phyloP scores from a whole-genome alignment of 805 yeast species.

The Kodamaea leandrae region DNA sequence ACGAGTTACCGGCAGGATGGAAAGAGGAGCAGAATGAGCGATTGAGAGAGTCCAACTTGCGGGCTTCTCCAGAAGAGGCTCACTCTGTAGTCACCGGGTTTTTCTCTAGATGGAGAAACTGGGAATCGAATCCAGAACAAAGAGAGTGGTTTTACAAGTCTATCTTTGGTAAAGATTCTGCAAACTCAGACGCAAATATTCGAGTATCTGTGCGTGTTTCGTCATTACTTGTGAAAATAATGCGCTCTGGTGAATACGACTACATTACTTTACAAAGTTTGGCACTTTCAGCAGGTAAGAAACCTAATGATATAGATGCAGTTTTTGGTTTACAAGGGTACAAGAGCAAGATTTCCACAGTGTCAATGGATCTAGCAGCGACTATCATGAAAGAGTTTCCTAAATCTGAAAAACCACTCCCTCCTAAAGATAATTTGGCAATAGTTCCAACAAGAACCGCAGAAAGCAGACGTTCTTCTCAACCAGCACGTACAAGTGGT shows the following conservation, averaged over 20 bases:
- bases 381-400: not conserved
- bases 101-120: constrained; percentile 80
- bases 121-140: constrained; percentile 78
- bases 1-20: constrained; percentile 59
- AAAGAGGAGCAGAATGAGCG: constrained; percentile 25
- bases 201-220: constrained; percentile 4
- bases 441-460: too few relatives aligned
- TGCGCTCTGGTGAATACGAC: constrained; percentile 13
- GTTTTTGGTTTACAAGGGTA: constrained; percentile 12
- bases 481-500: too few relatives aligned
- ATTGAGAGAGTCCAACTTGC: constrained; percentile 33
- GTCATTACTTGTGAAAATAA: constrained; percentile 3
- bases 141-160: constrained; percentile 52
- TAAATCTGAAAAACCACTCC: too few relatives aligned
- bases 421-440: too few relatives aligned
- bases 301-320: not conserved
- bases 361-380: constrained; percentile 10
- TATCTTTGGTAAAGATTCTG: constrained; percentile 33
- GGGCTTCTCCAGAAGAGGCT: constrained; percentile 34
- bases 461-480: not conserved
- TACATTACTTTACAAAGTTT: constrained; percentile 15
- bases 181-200: not conserved
- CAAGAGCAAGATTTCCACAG: constrained; percentile 20
- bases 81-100: constrained; percentile 51
- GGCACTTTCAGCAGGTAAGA: not conserved